Base-by-base conservation (phyloP, 495 filamentous ascomycete genomes). In the Oleoguttula mirabilis region DNA sequence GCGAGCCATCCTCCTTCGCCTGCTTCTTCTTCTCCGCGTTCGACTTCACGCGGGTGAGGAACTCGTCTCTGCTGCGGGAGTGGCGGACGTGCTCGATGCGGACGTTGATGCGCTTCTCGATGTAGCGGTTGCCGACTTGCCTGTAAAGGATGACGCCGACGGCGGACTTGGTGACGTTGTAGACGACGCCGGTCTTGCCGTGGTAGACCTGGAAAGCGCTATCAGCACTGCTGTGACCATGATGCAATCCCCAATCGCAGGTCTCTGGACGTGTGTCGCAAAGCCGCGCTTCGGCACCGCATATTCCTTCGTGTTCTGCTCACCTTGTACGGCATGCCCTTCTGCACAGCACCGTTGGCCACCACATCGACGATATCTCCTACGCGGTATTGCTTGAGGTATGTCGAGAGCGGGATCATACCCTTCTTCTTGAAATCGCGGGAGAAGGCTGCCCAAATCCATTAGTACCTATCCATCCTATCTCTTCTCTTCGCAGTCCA, bases 41-140 rank as follows among this genome's bases (percentile, higher is more conserved):
- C 63, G 75, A 70, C 82, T 95, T 95, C 61, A 98, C 90, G 56
- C 90, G 82, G 66, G 75, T 79, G 61, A 98, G 71, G 76, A 96
- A 96, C 60, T 86, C 88, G 52, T 94, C 86, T 58, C 90, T 76
- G 60, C 85, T 94, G 61, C 88, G 80, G 55, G 88, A 95, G 57
- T 80, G 80, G 62, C 73, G 75, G 70, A 96, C 76, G 79, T 98
- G 90, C 80, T 98, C 90, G 67, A 96, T 72, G 63, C 90, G 86
- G 70, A 98, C 73, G 75, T 90, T 95, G 72, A 98, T 75, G 64
- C 90, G 88, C 83, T 98, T 96, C 82, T 96, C 90, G 63, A 98
- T 71, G 77, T 93, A 96, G 54, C 90, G 83, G 77, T 94, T 87
- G 70, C 82, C 80, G 64, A 98, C 90, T 62, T 84, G 80, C 78